Evolutionary conservation across 768 basidiomycete genomes (phyloP).

Genomic region (Sporobolomyces roseus): DNA sequence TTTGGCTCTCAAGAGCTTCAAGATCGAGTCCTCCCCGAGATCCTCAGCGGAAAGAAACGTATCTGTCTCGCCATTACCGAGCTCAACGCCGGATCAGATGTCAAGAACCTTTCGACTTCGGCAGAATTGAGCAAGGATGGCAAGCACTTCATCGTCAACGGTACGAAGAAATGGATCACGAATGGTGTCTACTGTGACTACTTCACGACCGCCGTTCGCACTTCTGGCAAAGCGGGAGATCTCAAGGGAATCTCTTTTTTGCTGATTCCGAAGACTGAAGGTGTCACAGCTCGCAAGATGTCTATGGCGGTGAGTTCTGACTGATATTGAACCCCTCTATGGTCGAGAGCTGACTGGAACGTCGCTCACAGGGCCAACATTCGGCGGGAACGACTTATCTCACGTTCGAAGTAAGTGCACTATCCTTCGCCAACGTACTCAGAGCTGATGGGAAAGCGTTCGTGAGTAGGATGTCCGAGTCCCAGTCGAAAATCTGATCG

Average conservation of each 20-base stretch:
- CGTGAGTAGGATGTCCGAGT: slow-evolving; percentile 44
- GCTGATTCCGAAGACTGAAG: slow-evolving; percentile 32
- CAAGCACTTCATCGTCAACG: slow-evolving; percentile 18
- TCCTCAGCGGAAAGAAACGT: slow-evolving; percentile 42
- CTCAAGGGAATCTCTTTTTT: slow-evolving; percentile 41
- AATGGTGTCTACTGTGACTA: slow-evolving; percentile 45
- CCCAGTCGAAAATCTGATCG: slow-evolving; percentile 46
- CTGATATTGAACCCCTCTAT: too few species aligned
- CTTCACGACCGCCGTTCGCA: slow-evolving; percentile 47
- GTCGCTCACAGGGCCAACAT: too few species aligned
- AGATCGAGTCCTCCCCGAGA: slow-evolving; percentile 39
- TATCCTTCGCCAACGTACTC: not conserved
- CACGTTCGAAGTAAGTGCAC: slow-evolving; percentile 36
- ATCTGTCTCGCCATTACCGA: slow-evolving; percentile 46
- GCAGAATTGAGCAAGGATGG: slow-evolving; percentile 40
- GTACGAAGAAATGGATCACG: too few species aligned
- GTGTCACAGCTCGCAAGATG: slow-evolving; percentile 29
- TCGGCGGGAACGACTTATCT: slow-evolving; percentile 42
- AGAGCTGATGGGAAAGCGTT: too few species aligned
- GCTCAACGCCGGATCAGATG: slow-evolving; percentile 43
- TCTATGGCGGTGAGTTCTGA: too few species aligned
- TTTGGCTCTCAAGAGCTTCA: slow-evolving; percentile 40
- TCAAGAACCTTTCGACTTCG: slow-evolving; percentile 42
- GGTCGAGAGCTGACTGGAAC: too few species aligned
- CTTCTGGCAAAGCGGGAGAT: slow-evolving; percentile 42